Evolutionary conservation across 75 land plant species (phyloP), one percentile per base, ranked within the genome.

Genomic region (Cunninghamia lanceolata): DNA sequence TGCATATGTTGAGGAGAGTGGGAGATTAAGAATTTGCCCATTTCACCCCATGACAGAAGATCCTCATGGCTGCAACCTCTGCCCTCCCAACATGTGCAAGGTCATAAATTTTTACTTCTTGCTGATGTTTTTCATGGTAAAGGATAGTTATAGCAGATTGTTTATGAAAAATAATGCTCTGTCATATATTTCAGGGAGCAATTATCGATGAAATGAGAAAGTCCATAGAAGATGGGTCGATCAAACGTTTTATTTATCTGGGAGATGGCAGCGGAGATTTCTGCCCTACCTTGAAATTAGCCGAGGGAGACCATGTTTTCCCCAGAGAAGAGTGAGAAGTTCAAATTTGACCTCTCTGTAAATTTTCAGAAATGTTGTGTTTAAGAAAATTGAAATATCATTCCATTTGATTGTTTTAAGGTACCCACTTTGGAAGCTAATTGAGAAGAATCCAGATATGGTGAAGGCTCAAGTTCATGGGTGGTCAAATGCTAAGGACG

Each of bases 51-150:
- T 78, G 66, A 84, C 76, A 39, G 68, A 52, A 39, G 43, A 38
- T 13, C 75, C 91, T 83, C 97, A 96, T 88, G 93, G 92, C 21
- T 96, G 98, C 86, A 43, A 3, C 43, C 87, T 93, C 39, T 96
- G 98, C 88, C 98, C 97, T 89, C 92, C 91, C 14, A 96, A 96
- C 84, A 89, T 96, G 94, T 96, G 97, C 92, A 96, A 96, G 98
- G 98, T 96, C 89, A 47, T 16, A 14, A 71, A 28, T 70, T 10
- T 50, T 83, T 9, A 42, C 52, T 82, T 13, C 42, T n/a, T 46
- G 16, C 54, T 43, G 32, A 9, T 45, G 40, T 59, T 28, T 35
- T 87, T 25, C 43, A 83, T 28, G 46, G 34, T 82, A 40, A 39
- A 13, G 59, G 11, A 47, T 19, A 84, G 5, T 75, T 3, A 17